Base-by-base conservation (phyloP, 106 monocot species). In the Posidonia australis region DNA sequence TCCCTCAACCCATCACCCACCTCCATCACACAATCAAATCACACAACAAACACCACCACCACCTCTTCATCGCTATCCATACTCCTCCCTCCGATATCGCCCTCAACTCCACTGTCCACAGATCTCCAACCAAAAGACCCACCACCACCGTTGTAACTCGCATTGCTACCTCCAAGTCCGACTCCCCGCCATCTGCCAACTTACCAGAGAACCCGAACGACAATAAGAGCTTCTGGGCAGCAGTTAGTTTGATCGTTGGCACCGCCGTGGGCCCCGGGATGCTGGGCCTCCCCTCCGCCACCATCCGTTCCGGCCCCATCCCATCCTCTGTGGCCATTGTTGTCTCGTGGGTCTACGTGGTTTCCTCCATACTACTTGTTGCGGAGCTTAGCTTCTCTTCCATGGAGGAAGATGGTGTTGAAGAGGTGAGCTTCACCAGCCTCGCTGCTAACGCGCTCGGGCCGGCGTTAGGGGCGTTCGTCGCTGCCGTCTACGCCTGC, bases 211-310 rank as follows among this genome's bases (percentile, higher is more conserved):
- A 27, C 46, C 14, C 19, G 20, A 44, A 1, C 26, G n/a, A 13
- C 22, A 57, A 59, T 0, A 74, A 66, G 48, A 79, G 62, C 74
- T 83, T 91, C 72, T 81, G 76, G 73, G 81, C 52, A 1, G 86
- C 86, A 13, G 83, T 91, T 17, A 58, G 65, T 53, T 56, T 91
- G 41, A 91, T 91, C 65, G 30, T 91, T 0, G 90, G 86, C 63
- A 86, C 86, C 0, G 90, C 86, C 0, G 90, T 86, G 3, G 90
- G 83, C 23, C 90, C 86, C 0, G 86, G 90, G 5, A 83, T 91
- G 90, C 90, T 91, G 5, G 86, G 77, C 25, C 77, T 91, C 23
- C 90, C 90, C 29, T 80, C 86, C 3, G 80, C 79, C 58, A 86
- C 90, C 65, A 77, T 81, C 68, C 58, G 59, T 9, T 64, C 83